Base-by-base conservation (phyloP, 164 flowering plant genomes). In the Saururus chinensis region DNA sequence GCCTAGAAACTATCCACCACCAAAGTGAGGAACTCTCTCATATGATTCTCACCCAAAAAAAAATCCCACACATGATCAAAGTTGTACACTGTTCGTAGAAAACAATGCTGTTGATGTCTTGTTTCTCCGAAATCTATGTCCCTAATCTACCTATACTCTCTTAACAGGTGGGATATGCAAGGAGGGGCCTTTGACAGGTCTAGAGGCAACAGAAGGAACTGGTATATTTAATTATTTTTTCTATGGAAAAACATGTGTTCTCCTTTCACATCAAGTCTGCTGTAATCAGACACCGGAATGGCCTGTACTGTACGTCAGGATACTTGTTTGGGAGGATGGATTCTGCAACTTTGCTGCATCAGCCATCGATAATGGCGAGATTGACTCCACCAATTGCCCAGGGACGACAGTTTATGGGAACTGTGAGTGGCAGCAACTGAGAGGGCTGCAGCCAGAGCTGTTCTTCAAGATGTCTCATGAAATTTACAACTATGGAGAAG, bases 401-500 rank as follows among this genome's bases (percentile, higher is more conserved):
- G 45, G 53, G n/a, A 72, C 87, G 26, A 74, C 88, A 8, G 74
- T 56, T 25, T 79, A 77, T 45, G 79, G 76, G 7, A 78, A 76
- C 71, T 67, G 74, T 69, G 86, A 84, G 51, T 82, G 81, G 62
- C 92, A 79, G 48, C 87, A 73, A 22, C 78, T 75, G 26, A 89
- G 84, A 73, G 96, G 98, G 14, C 80, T 93, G 40, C 92, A 93
- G 68, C 99, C 99, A 40, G 96, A 93, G 73, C 80, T 88, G 11
- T 90, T 90, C 82, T 93, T 93, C 84, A 93, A 93, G 82, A 93
- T 93, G 98, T 93, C 98, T 19, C 98, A 90, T 81, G 98, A 93
- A 86, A 87, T 93, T 77, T 93, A 93, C 79, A 86, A 87, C 80
- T 93, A 85, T 73, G 98, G 98, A 49, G 98, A 93, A 83, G 96